These are phyloP conservation scores for Ophiostoma sp. DNA, from an alignment of 2,329 filamentous ascomycete species.

Conservation along the genomic window DNA sequence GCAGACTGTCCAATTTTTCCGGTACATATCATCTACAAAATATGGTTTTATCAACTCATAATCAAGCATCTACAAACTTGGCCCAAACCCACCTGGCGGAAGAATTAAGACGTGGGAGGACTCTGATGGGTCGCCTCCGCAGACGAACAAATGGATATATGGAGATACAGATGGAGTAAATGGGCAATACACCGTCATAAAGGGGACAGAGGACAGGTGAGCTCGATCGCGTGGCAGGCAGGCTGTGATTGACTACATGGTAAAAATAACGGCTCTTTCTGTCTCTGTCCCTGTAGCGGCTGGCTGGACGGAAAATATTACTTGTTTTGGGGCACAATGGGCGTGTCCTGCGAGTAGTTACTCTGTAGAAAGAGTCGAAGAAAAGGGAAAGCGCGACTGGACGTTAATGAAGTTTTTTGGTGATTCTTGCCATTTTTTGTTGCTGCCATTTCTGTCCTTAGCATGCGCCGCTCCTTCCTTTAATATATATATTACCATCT, in stretches of 20 bases:
- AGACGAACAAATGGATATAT: background rate
- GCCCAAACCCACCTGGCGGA: background rate
- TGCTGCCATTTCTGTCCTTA: background rate
- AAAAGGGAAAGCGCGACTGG: background rate
- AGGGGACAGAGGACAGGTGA: background rate
- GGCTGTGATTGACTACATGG: background rate
- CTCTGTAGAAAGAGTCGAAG: background rate
- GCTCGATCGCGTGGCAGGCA: slow-evolving; percentile 2
- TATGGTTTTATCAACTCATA: background rate
- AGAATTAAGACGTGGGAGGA: background rate
- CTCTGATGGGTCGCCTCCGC: background rate
- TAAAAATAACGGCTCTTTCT: background rate
- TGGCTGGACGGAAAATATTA: slow-evolving; percentile 8
- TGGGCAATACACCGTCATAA: background rate
- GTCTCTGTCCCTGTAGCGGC: background rate
- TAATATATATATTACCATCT: background rate
- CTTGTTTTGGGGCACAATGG: background rate
- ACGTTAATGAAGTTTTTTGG: background rate
- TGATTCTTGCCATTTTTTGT: background rate
- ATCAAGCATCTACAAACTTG: background rate
- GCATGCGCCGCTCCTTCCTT: background rate
- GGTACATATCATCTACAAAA: background rate
- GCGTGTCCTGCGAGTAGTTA: background rate
- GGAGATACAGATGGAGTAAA: background rate
- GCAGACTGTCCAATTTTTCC: background rate